Evolutionary conservation across 306 rosid genomes (phyloP).

Genomic region (Cucurbita argyrosperma): DNA sequence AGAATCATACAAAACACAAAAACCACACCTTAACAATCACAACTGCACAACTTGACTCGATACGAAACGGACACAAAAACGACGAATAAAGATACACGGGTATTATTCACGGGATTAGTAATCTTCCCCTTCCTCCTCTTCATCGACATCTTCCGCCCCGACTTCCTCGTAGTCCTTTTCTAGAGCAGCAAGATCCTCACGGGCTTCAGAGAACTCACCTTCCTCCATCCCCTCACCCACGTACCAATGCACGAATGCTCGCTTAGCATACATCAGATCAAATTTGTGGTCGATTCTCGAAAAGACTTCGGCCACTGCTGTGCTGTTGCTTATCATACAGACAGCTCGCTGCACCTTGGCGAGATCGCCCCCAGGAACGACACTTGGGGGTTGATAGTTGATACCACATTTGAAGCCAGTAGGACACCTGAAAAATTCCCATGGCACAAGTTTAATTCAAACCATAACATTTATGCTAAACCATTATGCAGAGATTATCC

Average conservation of each 20-base stretch:
- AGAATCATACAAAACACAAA: neutral
- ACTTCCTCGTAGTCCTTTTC: neutral
- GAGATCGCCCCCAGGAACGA: neutral
- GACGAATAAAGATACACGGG: neutral
- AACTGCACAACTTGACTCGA: neutral
- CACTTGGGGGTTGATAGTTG: neutral
- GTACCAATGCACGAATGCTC: neutral
- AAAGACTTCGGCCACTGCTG: neutral
- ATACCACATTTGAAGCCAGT: neutral
- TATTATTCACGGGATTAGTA: neutral
- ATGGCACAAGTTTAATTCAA: neutral
- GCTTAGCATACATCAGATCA: neutral
- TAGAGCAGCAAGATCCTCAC: neutral
- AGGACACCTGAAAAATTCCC: neutral
- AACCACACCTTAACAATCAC: neutral
- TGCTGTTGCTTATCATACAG: neutral
- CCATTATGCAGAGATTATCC: neutral
- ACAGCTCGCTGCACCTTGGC: neutral
- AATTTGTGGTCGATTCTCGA: neutral
- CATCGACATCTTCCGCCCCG: neutral
- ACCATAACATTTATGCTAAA: neutral
- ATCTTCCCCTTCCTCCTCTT: neutral
- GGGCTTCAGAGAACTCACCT: neutral
- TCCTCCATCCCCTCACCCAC: neutral
- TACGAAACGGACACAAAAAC: neutral